These are phyloP conservation scores for Russula lepida DNA, from an alignment of 768 basidiomycete genomes.

Conservation along the genomic window DNA sequence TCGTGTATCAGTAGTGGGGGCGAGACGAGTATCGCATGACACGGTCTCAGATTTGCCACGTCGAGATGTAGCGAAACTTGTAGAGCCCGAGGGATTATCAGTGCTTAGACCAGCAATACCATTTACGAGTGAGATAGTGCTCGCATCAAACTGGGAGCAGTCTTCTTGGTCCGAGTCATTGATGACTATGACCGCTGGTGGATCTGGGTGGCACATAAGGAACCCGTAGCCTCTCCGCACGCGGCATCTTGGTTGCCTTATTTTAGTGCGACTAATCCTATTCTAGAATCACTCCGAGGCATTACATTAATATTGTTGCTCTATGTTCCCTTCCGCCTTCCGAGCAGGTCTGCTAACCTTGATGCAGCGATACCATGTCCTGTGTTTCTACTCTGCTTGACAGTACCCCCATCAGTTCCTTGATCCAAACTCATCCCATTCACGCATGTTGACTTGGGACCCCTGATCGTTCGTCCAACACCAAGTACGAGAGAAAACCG, in stretches of 20 bases:
- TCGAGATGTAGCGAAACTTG: neutral
- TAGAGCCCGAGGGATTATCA: neutral
- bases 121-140: neutral
- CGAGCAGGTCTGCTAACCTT: constrained; percentile 47
- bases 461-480: constrained; percentile 22
- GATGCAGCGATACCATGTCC: constrained; percentile 42
- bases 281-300: no score
- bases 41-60: neutral
- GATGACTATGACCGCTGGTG: neutral
- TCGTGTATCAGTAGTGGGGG: neutral
- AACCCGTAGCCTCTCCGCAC: no score
- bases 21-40: neutral
- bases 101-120: neutral
- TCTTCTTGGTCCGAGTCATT: constrained; percentile 3
- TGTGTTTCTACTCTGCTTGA: constrained; percentile 18
- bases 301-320: no score
- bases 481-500: constrained; percentile 58
- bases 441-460: neutral
- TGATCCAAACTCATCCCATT: constrained; percentile 1
- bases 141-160: neutral
- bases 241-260: no score
- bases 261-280: neutral
- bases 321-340: constrained; percentile 23
- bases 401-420: constrained; percentile 17
- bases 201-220: neutral